These are phyloP conservation scores for Hanseniaspora lachancei DNA, from an alignment of 805 yeast species.

Conservation along the genomic window DNA sequence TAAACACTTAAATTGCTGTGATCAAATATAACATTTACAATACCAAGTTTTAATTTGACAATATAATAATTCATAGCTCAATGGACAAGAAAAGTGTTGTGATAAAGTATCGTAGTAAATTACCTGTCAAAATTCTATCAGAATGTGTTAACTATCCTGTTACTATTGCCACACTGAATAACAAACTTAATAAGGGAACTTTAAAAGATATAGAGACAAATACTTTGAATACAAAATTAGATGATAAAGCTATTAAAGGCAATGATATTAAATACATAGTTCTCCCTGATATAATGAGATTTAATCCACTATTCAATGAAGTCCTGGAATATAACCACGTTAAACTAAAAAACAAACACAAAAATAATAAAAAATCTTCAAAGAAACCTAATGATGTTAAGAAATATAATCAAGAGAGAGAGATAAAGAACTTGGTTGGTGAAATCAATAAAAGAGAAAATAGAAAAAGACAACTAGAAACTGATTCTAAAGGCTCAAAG, in stretches of 20 bases:
- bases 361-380: neutral
- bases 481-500: neutral
- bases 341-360: neutral
- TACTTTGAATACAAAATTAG: neutral
- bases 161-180: neutral
- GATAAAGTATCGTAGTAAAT: neutral
- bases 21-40: too few relatives aligned
- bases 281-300: conserved; percentile 11
- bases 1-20: too few relatives aligned
- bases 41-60: too few relatives aligned
- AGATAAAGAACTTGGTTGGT: neutral
- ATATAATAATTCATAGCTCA: neutral
- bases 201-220: neutral
- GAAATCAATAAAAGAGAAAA: neutral
- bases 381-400: neutral
- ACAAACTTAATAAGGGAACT: neutral
- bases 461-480: neutral
- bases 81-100: neutral
- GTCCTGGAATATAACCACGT: neutral
- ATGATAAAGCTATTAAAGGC: neutral
- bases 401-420: neutral
- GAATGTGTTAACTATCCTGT: conserved; percentile 11
- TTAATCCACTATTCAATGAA: conserved; percentile 5
- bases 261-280: conserved; percentile 8
- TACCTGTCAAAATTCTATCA: neutral